Evolutionary conservation across 169 alveolate genomes (phyloP).

Genomic region (Cytauxzoon felis): DNA sequence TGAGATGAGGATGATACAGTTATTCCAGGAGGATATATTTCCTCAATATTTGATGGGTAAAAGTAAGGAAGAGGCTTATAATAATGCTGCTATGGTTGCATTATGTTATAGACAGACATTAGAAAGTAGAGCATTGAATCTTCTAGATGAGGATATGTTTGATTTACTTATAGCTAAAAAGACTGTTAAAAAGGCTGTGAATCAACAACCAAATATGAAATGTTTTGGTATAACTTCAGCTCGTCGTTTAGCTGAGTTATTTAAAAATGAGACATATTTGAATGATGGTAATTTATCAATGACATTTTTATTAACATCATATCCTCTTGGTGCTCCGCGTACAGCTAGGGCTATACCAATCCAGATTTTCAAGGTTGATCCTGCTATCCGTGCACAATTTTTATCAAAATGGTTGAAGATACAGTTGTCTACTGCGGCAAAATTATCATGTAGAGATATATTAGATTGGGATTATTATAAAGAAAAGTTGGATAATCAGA

Average conservation of each 20-base stretch:
- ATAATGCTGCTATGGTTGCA: constrained; percentile 90
- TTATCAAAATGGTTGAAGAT: constrained; percentile 78
- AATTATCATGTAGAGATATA: constrained; percentile 85
- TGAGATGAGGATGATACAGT: constrained; percentile 94
- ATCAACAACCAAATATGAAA: constrained; percentile 89
- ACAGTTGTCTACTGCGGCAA: constrained; percentile 77
- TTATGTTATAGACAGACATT: constrained; percentile 87
- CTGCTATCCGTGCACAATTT: constrained; percentile 70
- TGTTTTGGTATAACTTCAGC: constrained; percentile 94
- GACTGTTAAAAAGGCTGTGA: constrained; percentile 84
- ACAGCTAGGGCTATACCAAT: constrained; percentile 96
- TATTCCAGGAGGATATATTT: constrained; percentile 95
- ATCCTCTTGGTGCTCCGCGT: constrained; percentile 89
- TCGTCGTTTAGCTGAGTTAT: constrained; percentile 87
- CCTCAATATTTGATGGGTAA: constrained; percentile 90
- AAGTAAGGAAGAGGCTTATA: constrained; percentile 89
- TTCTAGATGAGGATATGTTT: constrained; percentile 86
- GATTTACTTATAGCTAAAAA: constrained; percentile 89
- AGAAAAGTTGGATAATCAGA: constrained; percentile 89
- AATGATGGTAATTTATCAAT: constrained; percentile 81
- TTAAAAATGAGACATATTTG: constrained; percentile 80
- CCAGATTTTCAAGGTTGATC: constrained; percentile 84
- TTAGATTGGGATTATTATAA: constrained; percentile 96
- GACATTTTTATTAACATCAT: constrained; percentile 86
- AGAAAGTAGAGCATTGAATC: constrained; percentile 85